Evolutionary conservation across 2,329 filamentous ascomycete genomes (phyloP).

Genomic region (Ophiostoma perfectum): DNA sequence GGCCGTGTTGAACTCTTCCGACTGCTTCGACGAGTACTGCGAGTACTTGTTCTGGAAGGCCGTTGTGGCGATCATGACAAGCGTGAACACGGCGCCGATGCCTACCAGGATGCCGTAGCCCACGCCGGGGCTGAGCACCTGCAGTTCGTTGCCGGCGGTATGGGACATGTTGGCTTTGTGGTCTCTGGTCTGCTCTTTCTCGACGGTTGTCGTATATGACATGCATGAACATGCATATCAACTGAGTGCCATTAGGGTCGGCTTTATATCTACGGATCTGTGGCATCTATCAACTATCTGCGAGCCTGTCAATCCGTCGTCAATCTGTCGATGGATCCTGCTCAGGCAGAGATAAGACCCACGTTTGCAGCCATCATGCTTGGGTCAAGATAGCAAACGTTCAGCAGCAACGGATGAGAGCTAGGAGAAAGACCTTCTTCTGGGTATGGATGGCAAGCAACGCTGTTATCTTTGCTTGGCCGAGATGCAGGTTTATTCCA

Average conservation of each 20-base stretch:
- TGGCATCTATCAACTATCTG: not conserved
- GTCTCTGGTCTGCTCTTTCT: too few relatives aligned
- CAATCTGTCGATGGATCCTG: not conserved
- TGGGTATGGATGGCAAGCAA: not conserved
- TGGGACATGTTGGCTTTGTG: not conserved
- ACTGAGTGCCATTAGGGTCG: not conserved
- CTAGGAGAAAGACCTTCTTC: not conserved
- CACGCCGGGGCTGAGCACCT: slow-evolving; percentile 33
- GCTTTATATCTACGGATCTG: not conserved
- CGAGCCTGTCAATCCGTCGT: not conserved
- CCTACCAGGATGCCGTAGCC: slow-evolving; percentile 49
- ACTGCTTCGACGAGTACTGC: slow-evolving; percentile 31
- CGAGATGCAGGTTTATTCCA: not conserved
- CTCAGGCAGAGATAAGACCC: not conserved
- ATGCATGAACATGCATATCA: too few relatives aligned
- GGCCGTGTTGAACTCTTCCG: slow-evolving; percentile 32
- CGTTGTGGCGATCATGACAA: slow-evolving; percentile 36
- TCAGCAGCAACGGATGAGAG: not conserved
- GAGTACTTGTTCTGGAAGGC: slow-evolving; percentile 38
- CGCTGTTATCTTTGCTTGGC: slow-evolving; percentile 2
- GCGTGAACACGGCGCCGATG: slow-evolving; percentile 37
- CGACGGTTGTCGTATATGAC: too few relatives aligned
- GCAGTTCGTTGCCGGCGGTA: slow-evolving; percentile 18
- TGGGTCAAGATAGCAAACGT: not conserved
- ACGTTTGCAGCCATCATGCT: not conserved